Conservation (phyloP, 345 rosid species). For the Murraya paniculata region DNA sequence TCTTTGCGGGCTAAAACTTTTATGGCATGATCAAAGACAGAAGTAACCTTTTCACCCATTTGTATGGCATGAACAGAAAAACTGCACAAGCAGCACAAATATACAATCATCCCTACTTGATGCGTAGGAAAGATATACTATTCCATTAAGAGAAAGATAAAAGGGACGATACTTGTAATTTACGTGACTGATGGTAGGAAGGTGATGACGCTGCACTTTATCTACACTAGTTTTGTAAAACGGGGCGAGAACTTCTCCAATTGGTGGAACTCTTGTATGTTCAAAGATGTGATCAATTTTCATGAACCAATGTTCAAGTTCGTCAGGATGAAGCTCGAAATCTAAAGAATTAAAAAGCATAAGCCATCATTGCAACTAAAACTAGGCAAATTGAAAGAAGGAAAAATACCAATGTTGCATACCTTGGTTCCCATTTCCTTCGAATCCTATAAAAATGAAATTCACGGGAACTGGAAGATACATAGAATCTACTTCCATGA, state of each 20-base stretch:
- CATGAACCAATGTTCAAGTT: constrained; percentile 91
- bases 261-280: constrained; percentile 77
- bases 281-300: constrained; percentile 90
- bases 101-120: background rate
- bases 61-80: constrained; percentile 90
- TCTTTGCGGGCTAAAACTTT: constrained; percentile 72
- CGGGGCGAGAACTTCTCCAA: constrained; percentile 70
- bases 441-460: constrained; percentile 94
- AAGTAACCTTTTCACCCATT: constrained; percentile 88
- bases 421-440: constrained; percentile 98
- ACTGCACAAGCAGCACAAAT: constrained; percentile 39
- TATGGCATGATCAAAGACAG: constrained; percentile 81
- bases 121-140: background rate
- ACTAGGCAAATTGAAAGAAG: background rate
- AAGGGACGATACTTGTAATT: constrained; percentile 67
- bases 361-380: constrained; percentile 14
- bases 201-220: constrained; percentile 63
- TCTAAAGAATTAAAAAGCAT: constrained; percentile 36
- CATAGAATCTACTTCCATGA: constrained; percentile 85
- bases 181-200: constrained; percentile 71
- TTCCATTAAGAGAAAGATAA: background rate
- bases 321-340: constrained; percentile 77
- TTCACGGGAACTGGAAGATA: constrained; percentile 91
- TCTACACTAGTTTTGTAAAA: constrained; percentile 64
- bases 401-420: constrained; percentile 2